Percentiles rank a stretch among this genome's conserved stretches.
phyloP scores from a whole-genome alignment of 2,329 filamentous ascomycete genomes.

The Cyclaneusma minus region DNA sequence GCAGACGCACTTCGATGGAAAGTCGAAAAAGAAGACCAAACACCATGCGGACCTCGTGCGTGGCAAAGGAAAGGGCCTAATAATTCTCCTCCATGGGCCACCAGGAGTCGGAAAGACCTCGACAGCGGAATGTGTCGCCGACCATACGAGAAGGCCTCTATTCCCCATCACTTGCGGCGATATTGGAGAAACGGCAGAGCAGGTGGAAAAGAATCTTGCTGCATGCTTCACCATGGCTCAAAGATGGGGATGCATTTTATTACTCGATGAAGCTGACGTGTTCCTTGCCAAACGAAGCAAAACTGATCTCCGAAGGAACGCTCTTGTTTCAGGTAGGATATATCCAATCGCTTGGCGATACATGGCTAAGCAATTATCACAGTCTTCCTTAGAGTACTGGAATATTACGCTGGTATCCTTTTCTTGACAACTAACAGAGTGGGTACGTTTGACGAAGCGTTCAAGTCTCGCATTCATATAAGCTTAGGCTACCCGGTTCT shows the following conservation, averaged over 20 bases:
- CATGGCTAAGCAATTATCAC: not conserved
- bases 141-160: constrained; percentile 11
- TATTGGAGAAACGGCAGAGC: constrained; percentile 28
- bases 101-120: constrained; percentile 12
- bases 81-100: constrained; percentile 23
- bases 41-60: constrained; percentile 3
- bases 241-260: constrained; percentile 32
- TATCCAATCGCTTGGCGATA: too few relatives aligned
- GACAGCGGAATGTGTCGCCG: constrained; percentile 13
- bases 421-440: constrained; percentile 28
- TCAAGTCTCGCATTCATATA: constrained; percentile 22
- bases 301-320: constrained; percentile 19
- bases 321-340: constrained; percentile 15
- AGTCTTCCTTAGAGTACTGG: constrained; percentile 23
- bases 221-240: constrained; percentile 30
- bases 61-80: constrained; percentile 24
- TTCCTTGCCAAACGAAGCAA: constrained; percentile 23
- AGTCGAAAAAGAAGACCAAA: constrained; percentile 1
- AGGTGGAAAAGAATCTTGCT: constrained; percentile 30
- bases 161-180: constrained; percentile 26
- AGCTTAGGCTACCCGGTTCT: constrained; percentile 17
- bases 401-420: constrained; percentile 26
- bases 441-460: constrained; percentile 22
- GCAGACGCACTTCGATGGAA: constrained; percentile 3
- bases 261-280: constrained; percentile 37